Evolutionary conservation across 176 grass and related monocot species (phyloP), one percentile per base, ranked within the genome.

Genomic region (Carex myosuroides): DNA sequence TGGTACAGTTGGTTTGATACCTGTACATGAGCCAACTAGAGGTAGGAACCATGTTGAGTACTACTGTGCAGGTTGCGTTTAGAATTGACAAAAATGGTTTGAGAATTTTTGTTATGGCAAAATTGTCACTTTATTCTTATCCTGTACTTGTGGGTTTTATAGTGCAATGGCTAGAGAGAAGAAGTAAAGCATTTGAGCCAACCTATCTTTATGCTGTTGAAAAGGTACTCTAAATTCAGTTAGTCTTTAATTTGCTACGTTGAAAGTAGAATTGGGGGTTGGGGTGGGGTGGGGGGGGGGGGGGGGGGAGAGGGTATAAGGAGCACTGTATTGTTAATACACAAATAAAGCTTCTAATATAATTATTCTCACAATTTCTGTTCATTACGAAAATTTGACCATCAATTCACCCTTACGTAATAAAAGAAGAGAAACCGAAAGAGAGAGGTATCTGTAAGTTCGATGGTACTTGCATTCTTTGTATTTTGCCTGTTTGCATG

Each of bases 161-260:
- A 99, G 96, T 99, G 70, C 89, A 92, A 42, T 99, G 93, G 91
- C 89, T 99, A 89, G 96, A 99, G 88, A 92, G 79, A 61, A 93
- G 88, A 89, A 99, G 96, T 86, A 93, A 95, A 92, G 83, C 88
- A 81, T 95, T 99, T 81, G 96, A 99, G 50, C 96, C 93, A 85
- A 93, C 91, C 5, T 99, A 99, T 86, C 83, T 99, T 42, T 99
- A 95, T 88, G 88, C 93, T 64, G 87, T 93, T 80, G 93, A 99
- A 75, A 99, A 99, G 96, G 96, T 99, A 87, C 56, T 66, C 6
- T 13, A 13, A 72, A 54, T 29, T 77, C 46, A 48, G 48, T 55
- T 72, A 10, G 41, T 48, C 18, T 46, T 48, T 72, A 22, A 22
- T 8, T 48, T 72, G 18, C 18, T 44, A 12, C n/a, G 69, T 72